Conservation (phyloP, 1,284 basidiomycete genomes). For the Ganoderma sp. region DNA sequence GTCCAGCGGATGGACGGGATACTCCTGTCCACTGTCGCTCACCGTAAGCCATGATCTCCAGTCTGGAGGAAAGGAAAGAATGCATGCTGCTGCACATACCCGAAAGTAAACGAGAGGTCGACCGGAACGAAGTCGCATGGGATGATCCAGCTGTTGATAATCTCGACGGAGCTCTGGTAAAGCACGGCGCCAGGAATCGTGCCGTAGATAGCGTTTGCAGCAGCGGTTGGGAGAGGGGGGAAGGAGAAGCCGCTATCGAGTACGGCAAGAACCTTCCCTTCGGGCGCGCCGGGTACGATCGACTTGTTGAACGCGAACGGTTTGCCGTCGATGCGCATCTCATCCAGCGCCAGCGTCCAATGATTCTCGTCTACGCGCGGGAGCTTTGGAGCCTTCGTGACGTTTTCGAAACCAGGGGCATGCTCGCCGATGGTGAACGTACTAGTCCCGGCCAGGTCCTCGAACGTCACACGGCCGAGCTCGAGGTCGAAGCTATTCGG, state of each 20-base stretch:
- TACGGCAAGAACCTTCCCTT: slow-evolving; percentile 36
- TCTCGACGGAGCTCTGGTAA: slow-evolving; percentile 16
- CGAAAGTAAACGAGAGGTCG: slow-evolving; percentile 36
- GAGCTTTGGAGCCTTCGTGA: slow-evolving; percentile 36
- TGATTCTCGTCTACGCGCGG: slow-evolving; percentile 52
- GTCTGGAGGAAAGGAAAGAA: neutral
- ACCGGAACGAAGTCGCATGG: slow-evolving; percentile 35
- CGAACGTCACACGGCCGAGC: slow-evolving; percentile 36
- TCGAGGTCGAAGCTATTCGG: slow-evolving; percentile 40
- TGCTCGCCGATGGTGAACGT: slow-evolving; percentile 41
- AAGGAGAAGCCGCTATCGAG: slow-evolving; percentile 43
- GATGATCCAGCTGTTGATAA: slow-evolving; percentile 32
- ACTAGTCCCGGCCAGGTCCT: slow-evolving; percentile 33
- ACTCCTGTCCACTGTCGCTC: slow-evolving; percentile 8
- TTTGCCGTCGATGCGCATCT: slow-evolving; percentile 38
- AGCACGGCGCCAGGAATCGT: slow-evolving; percentile 35
- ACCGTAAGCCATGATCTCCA: neutral
- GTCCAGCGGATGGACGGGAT: slow-evolving; percentile 15
- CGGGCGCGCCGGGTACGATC: slow-evolving; percentile 30
- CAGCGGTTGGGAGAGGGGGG: slow-evolving; percentile 35
- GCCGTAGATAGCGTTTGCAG: slow-evolving; percentile 41
- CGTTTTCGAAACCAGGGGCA: slow-evolving; percentile 26
- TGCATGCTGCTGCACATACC: slow-evolving; percentile 21
- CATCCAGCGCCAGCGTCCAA: slow-evolving; percentile 39
- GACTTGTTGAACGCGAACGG: slow-evolving; percentile 38